These are phyloP conservation scores for Fraxinus sp. DNA, from an alignment of 305 asterid species.

Conservation along the genomic window DNA sequence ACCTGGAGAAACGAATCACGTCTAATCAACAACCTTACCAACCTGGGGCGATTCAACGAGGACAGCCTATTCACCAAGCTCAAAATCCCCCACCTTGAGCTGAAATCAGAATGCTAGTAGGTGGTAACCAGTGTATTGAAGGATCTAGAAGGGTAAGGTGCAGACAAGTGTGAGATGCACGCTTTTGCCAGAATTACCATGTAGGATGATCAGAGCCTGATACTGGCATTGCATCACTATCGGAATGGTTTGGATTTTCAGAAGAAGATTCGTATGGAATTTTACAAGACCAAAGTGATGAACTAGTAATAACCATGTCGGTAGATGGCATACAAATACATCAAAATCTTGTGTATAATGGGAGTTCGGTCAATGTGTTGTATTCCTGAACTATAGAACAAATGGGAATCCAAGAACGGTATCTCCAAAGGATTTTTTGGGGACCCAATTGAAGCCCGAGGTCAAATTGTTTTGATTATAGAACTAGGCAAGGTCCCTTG, in stretches of 20 bases:
- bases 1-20: not conserved
- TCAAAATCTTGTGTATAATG: no score
- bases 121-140: not conserved
- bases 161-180: not conserved
- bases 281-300: not conserved
- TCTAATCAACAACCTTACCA: not conserved
- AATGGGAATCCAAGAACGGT: no score
- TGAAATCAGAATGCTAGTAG: not conserved
- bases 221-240: no score
- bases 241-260: no score
- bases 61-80: not conserved
- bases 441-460: no score
- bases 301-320: not conserved
- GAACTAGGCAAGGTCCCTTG: no score
- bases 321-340: no score
- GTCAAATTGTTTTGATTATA: no score
- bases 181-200: not conserved
- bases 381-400: no score
- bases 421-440: no score
- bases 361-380: no score
- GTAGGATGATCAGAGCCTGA: not conserved
- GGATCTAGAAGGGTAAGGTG: not conserved
- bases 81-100: not conserved
- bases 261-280: not conserved
- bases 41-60: not conserved